These are phyloP conservation scores for Stevia rebaudiana DNA, from an alignment of 140 eudicot species.

Conservation along the genomic window DNA sequence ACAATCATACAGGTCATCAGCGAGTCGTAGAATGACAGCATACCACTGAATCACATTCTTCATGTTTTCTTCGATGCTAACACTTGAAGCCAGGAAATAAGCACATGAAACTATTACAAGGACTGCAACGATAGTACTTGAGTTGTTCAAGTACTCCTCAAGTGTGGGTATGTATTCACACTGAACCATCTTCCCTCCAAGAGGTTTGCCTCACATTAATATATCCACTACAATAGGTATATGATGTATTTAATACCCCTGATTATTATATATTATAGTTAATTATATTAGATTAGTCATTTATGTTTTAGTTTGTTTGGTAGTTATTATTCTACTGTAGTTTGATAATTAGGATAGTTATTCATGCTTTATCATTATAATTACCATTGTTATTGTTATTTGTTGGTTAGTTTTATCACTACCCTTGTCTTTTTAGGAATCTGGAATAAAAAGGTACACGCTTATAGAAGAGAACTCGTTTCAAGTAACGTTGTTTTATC, in stretches of 20 bases:
- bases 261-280: no score
- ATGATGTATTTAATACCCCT: background rate
- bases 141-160: constrained; percentile 32
- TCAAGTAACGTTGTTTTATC: no score
- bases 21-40: constrained; percentile 20
- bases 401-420: no score
- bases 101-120: constrained; percentile 17
- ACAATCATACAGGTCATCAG: constrained; percentile 17
- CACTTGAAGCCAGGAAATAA: constrained; percentile 21
- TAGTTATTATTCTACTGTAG: no score
- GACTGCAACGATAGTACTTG: constrained; percentile 15
- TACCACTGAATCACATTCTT: constrained; percentile 16
- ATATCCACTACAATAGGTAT: constrained; percentile 25
- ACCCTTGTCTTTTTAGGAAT: no score
- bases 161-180: constrained; percentile 30
- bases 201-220: constrained; percentile 19
- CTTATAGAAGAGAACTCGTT: no score
- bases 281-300: no score
- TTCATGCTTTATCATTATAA: no score
- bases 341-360: no score
- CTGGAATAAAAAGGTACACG: no score
- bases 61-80: constrained; percentile 3
- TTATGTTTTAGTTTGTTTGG: no score
- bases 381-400: no score
- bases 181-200: constrained; percentile 37